A percentile compares a stretch with the other conserved stretches of the same genome.
Evolutionary conservation across 1,284 basidiomycete species (phyloP).

Genomic region (Rhodotorula sp.): DNA sequence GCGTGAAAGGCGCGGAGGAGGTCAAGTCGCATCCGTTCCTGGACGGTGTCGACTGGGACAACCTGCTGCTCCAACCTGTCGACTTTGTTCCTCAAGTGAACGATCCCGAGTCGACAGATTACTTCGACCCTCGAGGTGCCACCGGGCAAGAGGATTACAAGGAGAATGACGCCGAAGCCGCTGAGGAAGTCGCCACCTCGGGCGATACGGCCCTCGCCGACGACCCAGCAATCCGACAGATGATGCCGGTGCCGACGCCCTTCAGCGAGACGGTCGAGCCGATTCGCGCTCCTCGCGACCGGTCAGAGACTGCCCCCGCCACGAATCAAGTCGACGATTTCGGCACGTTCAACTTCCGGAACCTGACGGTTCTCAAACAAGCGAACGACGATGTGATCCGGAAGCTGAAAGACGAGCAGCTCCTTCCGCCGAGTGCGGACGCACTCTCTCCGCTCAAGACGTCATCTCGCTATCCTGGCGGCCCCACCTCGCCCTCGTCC

Average conservation of each 20-base stretch:
- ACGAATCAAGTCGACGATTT: conserved; percentile 65
- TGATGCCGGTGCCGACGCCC: conserved; percentile 53
- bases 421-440: conserved; percentile 27
- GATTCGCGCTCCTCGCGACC: conserved; percentile 27
- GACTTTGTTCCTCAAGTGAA: conserved; percentile 94
- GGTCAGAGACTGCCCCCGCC: conserved; percentile 25
- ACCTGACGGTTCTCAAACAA: conserved; percentile 92
- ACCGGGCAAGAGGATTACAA: conserved; percentile 64
- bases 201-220: conserved; percentile 46
- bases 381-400: conserved; percentile 98
- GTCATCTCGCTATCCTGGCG: conserved; percentile 20
- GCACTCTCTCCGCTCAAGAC: conserved; percentile 11
- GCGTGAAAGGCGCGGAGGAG: conserved; percentile 84
- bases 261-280: conserved; percentile 44
- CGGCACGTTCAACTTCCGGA: conserved; percentile 98
- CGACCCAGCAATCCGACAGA: conserved; percentile 50
- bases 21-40: conserved; percentile 93
- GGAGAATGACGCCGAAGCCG: conserved; percentile 72
- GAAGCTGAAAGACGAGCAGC: conserved; percentile 64
- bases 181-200: conserved; percentile 55
- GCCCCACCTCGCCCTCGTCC: conserved; percentile 25
- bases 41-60: conserved; percentile 86
- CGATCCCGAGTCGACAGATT: conserved; percentile 97
- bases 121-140: conserved; percentile 95
- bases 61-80: conserved; percentile 80